Evolutionary conservation across 352 stramenopile genomes (phyloP).

Genomic region (Phytopythium montanum): DNA sequence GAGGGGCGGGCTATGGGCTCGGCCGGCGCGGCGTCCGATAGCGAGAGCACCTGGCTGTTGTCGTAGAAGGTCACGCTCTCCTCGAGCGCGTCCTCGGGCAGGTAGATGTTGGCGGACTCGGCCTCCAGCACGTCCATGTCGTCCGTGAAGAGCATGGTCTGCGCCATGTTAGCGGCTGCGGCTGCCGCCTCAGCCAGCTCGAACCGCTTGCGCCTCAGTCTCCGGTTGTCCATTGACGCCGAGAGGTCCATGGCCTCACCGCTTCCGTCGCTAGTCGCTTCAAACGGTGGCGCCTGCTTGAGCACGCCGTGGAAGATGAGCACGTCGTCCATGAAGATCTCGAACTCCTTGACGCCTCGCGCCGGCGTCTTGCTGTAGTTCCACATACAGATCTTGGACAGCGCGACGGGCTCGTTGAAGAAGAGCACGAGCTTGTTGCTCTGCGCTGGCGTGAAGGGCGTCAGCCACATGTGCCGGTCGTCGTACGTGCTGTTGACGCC

Average conservation of each 20-base stretch:
- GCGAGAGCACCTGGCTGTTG: conserved; percentile 64
- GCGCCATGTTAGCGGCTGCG: conserved; percentile 49
- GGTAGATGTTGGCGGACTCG: conserved; percentile 48
- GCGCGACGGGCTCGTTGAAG: conserved; percentile 71
- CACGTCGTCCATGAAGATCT: conserved; percentile 83
- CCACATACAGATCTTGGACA: conserved; percentile 82
- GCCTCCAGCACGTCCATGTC: conserved; percentile 49
- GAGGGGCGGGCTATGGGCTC: conserved; percentile 37
- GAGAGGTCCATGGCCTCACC: conserved; percentile 5
- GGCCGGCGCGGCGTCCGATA: conserved; percentile 43
- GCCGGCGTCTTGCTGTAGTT: conserved; percentile 87
- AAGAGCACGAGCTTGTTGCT: conserved; percentile 73
- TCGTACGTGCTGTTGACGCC: conserved; percentile 75
- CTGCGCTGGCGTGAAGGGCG: conserved; percentile 52
- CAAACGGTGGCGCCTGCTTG: conserved; percentile 35
- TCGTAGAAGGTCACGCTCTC: conserved; percentile 70
- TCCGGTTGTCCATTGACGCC: conserved; percentile 31
- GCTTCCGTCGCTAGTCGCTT: conserved; percentile 20
- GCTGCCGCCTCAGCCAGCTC: conserved; percentile 42
- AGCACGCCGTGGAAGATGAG: conserved; percentile 67
- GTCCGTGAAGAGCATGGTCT: conserved; percentile 76
- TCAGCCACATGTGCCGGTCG: conserved; percentile 73
- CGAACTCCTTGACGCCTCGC: conserved; percentile 75
- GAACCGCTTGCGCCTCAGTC: conserved; percentile 33
- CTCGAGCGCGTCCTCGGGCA: conserved; percentile 58